Base-by-base conservation (phyloP, 441 rosid species). In the Bruguiera hainesii region DNA sequence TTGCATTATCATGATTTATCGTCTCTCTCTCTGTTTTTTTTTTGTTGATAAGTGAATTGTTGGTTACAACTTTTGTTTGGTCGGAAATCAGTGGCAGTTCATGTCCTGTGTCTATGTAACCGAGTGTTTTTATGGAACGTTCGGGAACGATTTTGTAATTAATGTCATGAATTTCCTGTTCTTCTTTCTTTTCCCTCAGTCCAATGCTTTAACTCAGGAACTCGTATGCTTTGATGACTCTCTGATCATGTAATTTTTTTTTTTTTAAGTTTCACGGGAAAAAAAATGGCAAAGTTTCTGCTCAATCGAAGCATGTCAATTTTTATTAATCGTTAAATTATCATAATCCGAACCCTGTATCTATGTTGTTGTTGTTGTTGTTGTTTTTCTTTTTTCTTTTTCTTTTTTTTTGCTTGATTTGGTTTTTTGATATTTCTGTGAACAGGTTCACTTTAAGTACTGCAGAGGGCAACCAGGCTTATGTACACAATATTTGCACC, bases 391-490 rank as follows among this genome's bases (percentile, higher is more conserved):
- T 26, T 26, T 26, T 26, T 26, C 4, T 35, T 39, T 20, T 16
- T 61, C 23, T 37, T 31, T 13, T 42, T 61, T 20, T 39, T 7
- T 13, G 11, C 4, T 11, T 57, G 61, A 39, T 39, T 21, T 30
- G 50, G 57, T 55, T 64, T 53, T 37, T 42, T 19, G 23, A 6
- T 53, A 37, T 53, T 59, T 15, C 65, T 59, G 67, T 66, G 65
- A 69, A 70, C 77, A 75, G 79, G 74, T 69, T 66, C 62, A 50
- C 57, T 66, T 51, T 51, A 56, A 63, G 52, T 56, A 63, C 63
- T 64, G 73, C 59, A 73, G 68, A 64, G 28, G 71, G 51, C 66
- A 37, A 60, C 60, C 52, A 26, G 19, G 10, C 10, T 7, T 66
- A 63, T 42, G 29, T 46, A 4, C 20, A n/a, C 30, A 20, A 23